Conservation (phyloP, 441 rosid species). For the Cnidoscolus chayamansa region DNA sequence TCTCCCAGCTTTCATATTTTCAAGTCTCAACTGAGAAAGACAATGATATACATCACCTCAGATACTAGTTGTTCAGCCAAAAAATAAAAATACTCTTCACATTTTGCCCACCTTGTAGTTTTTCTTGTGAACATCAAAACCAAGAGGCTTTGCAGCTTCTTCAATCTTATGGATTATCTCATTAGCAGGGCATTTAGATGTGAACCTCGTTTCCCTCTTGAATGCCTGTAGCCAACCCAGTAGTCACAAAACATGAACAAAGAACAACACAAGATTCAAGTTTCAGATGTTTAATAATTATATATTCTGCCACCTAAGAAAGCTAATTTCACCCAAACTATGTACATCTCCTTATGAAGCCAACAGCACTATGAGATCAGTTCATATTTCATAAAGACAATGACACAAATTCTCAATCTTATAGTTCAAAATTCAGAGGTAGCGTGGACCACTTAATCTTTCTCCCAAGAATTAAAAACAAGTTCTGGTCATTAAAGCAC, state of each 20-base stretch:
- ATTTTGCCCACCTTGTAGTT: constrained; percentile 71
- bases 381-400: neutral
- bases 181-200: constrained; percentile 68
- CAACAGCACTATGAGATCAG: neutral
- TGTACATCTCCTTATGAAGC: neutral
- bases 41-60: constrained; percentile 1
- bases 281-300: neutral
- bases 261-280: neutral
- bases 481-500: neutral
- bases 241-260: neutral
- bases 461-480: neutral
- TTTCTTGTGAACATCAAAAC: constrained; percentile 88
- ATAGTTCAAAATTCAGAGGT: neutral
- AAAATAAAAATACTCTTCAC: neutral
- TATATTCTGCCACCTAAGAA: neutral
- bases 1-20: constrained; percentile 84
- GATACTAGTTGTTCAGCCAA: neutral
- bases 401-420: neutral
- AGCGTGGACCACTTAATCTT: neutral
- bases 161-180: constrained; percentile 87
- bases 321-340: neutral
- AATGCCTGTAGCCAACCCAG: constrained; percentile 44
- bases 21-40: constrained; percentile 72
- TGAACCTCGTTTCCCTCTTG: constrained; percentile 85
- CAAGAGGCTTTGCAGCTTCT: constrained; percentile 96